A percentile compares a stretch with the other conserved stretches of the same genome.
These are phyloP conservation scores for Melanomma pulvis-pyrius DNA, from an alignment of 495 filamentous ascomycete genomes.

Conservation along the genomic window DNA sequence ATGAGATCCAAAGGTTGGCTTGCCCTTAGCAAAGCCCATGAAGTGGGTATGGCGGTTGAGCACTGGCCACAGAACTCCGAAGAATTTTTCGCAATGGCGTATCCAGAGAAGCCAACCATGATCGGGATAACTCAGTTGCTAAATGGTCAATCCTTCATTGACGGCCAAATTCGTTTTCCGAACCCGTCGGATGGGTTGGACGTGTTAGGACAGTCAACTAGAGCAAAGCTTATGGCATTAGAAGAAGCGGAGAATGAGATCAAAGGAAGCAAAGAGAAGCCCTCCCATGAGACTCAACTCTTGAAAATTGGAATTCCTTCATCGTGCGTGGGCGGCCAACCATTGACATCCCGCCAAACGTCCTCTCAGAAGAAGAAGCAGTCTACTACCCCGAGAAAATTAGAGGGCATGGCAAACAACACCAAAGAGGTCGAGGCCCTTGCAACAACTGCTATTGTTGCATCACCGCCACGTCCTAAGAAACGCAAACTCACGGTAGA, in stretches of 20 bases:
- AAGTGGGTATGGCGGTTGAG: slow-evolving; percentile 74
- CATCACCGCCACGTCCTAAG: slow-evolving; percentile 5
- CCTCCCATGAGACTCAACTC: slow-evolving; percentile 22
- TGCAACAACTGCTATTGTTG: neutral
- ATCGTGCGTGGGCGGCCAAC: slow-evolving; percentile 29
- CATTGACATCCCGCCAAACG: slow-evolving; percentile 9
- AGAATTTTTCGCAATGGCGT: slow-evolving; percentile 66
- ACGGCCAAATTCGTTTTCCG: slow-evolving; percentile 50
- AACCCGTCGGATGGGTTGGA: slow-evolving; percentile 58
- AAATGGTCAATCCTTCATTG: slow-evolving; percentile 62
- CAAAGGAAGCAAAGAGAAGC: slow-evolving; percentile 10
- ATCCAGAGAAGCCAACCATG: slow-evolving; percentile 36
- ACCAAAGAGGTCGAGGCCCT: neutral
- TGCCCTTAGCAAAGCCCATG: slow-evolving; percentile 67
- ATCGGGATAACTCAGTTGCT: slow-evolving; percentile 61
- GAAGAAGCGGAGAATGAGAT: slow-evolving; percentile 20
- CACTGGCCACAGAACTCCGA: slow-evolving; percentile 59
- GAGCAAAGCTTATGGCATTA: slow-evolving; percentile 9
- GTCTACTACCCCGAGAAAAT: neutral
- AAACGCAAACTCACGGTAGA: slow-evolving; percentile 32
- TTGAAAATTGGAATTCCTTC: slow-evolving; percentile 43
- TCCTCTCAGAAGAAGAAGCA: slow-evolving; percentile 20
- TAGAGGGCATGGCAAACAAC: neutral
- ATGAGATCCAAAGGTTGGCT: slow-evolving; percentile 63
- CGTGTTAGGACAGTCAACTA: slow-evolving; percentile 48